Conservation (phyloP, 768 basidiomycete genomes). For the Dacryopinax spathularia region DNA sequence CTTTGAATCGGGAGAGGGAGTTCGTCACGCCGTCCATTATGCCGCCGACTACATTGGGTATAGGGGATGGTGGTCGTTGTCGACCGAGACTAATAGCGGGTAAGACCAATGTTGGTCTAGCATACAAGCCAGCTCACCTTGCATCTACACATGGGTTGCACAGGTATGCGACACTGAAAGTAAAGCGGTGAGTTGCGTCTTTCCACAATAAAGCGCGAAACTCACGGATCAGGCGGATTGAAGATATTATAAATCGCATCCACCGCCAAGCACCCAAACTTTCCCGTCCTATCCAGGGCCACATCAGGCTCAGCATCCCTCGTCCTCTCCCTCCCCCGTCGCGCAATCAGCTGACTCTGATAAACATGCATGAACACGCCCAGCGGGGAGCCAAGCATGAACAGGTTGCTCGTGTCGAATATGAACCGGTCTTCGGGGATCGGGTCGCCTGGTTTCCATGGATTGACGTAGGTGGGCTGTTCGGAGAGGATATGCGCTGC, state of each 20-base stretch:
- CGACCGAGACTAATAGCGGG: neutral
- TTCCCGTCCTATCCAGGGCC: slow-evolving; percentile 29
- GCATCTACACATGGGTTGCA: slow-evolving; percentile 32
- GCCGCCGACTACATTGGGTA: neutral
- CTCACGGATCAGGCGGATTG: slow-evolving; percentile 29
- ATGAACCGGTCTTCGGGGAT: slow-evolving; percentile 23
- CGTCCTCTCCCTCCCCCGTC: slow-evolving; percentile 26
- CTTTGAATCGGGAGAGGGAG: neutral
- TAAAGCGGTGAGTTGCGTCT: neutral
- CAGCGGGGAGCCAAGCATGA: slow-evolving; percentile 29
- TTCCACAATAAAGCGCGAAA: neutral
- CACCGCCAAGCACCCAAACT: slow-evolving; percentile 31
- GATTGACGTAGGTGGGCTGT: slow-evolving; percentile 23
- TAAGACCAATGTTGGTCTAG: no score
- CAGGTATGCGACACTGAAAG: slow-evolving; percentile 17
- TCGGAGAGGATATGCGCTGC: slow-evolving; percentile 30
- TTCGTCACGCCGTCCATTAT: slow-evolving; percentile 1
- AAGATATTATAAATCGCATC: slow-evolving; percentile 33
- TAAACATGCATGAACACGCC: slow-evolving; percentile 32
- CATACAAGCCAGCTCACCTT: slow-evolving; percentile 9
- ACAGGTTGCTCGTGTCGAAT: slow-evolving; percentile 24
- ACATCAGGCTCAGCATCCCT: slow-evolving; percentile 31
- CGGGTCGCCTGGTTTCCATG: slow-evolving; percentile 23
- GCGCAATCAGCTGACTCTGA: slow-evolving; percentile 30
- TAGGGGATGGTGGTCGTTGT: neutral